Base-by-base conservation (phyloP, 2,329 filamentous ascomycete species). In the Emergomyces orientalis region DNA sequence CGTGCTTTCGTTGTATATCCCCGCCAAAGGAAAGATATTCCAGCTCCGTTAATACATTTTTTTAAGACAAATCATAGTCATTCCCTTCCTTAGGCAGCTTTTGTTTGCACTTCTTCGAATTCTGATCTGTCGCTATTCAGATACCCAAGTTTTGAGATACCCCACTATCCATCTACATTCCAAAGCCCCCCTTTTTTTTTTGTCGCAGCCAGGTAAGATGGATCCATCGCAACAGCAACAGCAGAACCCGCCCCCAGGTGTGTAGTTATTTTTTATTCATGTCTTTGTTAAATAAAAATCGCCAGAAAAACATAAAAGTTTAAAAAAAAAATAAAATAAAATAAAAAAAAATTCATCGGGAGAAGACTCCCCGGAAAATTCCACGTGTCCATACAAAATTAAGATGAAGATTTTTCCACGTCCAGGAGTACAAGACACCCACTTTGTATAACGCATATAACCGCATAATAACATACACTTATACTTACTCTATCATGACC, bases 151-250 rank as follows among this genome's bases (percentile, higher is more conserved):
- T 17, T 39, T 19, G 41, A 37, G 17, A 54, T 54, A 54, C 51
- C 51, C 47, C 27, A n/a, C 51, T 5, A 2, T 34, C 30, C 17
- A 32, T 17, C 30, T 32, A 32, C 34, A 34, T 34, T 45, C 19
- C 41, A 19, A 30, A 27, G 8, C 34, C 3, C 2, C 11, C 41
- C 8, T 9, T 13, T 30, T 1, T 8, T 32, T 14, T 32, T n/a
- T 19, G n/a, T n/a, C 19, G 41, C 19, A 25, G 25, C 7, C 13
- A 49, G 37, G 4, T 27, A 43, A 27, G 37, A 58, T 58, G 55
- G 55, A 58, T 58, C 55, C 55, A 58, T 43, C 55, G n/a, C 54
- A 56, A 11, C 55, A 56, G 34, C 55, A 58, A 5, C 55, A 58
- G 13, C 55, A 58, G 34, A 34, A 41, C 22, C 55, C 34, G 37